These are phyloP conservation scores for Raffaelea arxii DNA, from an alignment of 2,329 filamentous ascomycete species.

Conservation along the genomic window DNA sequence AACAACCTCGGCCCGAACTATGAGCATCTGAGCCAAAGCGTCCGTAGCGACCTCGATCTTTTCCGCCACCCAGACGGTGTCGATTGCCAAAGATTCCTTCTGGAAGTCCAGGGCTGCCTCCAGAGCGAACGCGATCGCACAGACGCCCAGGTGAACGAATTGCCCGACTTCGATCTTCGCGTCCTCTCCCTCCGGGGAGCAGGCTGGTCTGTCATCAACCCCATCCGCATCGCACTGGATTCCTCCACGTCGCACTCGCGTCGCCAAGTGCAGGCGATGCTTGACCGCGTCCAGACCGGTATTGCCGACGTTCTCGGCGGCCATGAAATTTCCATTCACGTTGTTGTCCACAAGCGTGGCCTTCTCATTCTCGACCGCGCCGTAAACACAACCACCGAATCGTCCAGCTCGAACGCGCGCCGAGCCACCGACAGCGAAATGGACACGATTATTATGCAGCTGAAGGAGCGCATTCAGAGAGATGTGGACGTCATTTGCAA, in stretches of 20 bases:
- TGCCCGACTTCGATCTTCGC: constrained; percentile 39
- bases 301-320: constrained; percentile 37
- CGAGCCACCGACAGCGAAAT: too few species aligned
- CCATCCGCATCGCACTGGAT: constrained; percentile 33
- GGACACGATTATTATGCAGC: constrained; percentile 26
- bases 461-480: constrained; percentile 34
- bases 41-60: constrained; percentile 33
- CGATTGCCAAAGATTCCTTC: constrained; percentile 35
- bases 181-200: constrained; percentile 35
- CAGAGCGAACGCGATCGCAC: constrained; percentile 26
- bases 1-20: constrained; percentile 42
- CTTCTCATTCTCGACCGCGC: constrained; percentile 43
- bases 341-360: constrained; percentile 41
- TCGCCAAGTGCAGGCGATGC: constrained; percentile 35
- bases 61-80: constrained; percentile 31
- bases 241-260: constrained; percentile 31
- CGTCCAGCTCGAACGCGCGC: constrained; percentile 23
- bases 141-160: constrained; percentile 29
- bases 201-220: constrained; percentile 36
- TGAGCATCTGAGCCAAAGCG: constrained; percentile 30
- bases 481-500: constrained; percentile 40
- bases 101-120: constrained; percentile 27
- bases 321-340: constrained; percentile 34
- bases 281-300: constrained; percentile 41
- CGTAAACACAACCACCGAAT: constrained; percentile 22